phyloP scores from a whole-genome alignment of 2,329 filamentous ascomycete species.

The Xylogone sp. region DNA sequence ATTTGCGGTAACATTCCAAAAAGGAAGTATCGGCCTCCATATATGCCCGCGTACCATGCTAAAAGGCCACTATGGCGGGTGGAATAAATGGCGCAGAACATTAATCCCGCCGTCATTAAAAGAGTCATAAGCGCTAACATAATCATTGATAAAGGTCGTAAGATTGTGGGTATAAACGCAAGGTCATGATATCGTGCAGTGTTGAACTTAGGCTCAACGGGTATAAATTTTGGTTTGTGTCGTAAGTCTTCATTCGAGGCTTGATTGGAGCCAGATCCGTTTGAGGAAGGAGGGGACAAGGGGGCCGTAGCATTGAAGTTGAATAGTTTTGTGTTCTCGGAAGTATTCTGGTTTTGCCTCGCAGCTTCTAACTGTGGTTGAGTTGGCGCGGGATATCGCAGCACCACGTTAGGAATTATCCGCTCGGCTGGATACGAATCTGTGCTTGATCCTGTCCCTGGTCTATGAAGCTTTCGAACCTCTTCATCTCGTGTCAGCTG shows the following conservation, averaged over 20 bases:
- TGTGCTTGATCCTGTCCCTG: constrained; percentile 37
- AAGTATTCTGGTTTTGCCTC: constrained; percentile 7
- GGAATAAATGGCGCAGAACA: constrained; percentile 71
- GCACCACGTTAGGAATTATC: constrained; percentile 41
- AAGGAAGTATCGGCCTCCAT: constrained; percentile 74
- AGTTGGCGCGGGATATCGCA: constrained; percentile 32
- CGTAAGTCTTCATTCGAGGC: constrained; percentile 2
- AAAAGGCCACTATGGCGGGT: constrained; percentile 59
- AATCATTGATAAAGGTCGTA: constrained; percentile 64
- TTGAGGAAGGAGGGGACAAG: constrained; percentile 13
- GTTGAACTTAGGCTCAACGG: constrained; percentile 39
- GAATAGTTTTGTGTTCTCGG: constrained; percentile 19
- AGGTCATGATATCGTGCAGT: constrained; percentile 48
- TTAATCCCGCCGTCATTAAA: constrained; percentile 67
- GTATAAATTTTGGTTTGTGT: constrained; percentile 32
- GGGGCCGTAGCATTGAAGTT: constrained; percentile 25
- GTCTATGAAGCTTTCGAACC: constrained; percentile 49
- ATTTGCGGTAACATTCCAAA: constrained; percentile 83
- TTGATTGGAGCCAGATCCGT: neutral
- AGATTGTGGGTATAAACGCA: constrained; percentile 65
- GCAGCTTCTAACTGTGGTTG: constrained; percentile 23
- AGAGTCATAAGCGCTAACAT: constrained; percentile 58
- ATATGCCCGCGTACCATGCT: constrained; percentile 61
- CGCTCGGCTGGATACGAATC: constrained; percentile 45
- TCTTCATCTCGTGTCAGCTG: constrained; percentile 72